Evolutionary conservation across 257 asterid species (phyloP), one percentile per base, ranked within the genome.

Genomic region (Primulina huaijiensis): DNA sequence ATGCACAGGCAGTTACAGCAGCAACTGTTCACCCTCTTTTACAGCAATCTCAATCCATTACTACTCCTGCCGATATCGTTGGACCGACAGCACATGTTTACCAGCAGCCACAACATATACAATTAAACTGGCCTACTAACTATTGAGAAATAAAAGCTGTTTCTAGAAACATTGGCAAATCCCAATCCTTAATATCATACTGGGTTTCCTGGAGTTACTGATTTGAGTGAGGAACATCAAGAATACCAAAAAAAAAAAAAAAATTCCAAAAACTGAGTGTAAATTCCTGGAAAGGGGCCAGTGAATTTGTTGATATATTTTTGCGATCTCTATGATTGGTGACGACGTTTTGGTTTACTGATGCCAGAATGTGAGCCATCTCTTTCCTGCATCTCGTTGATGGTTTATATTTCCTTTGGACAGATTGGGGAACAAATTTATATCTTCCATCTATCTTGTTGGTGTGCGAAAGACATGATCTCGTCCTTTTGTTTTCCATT

Each of bases 41-140:
- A 82, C 98, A 92, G 63, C 98, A 90, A 75, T 75, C 96, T 60
- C 98, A 90, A 73, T 81, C 96, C 73, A 81, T 90, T 62, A 79
- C 90, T 25, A 89, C 81, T 67, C 82, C 96, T 33, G 85, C 71
- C 31, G 97, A 92, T 70, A 85, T 92, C 92, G 97, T 73, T 43
- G 96, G 92, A 65, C 91, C 90, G 0, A 71, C 88, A 1, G 82
- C 78, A 67, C 83, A 55, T 66, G 82, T 84, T 67, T 90, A 90
- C 86, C 98, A 92, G 81, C 98, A 87, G 80, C 91, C 85, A 23
- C 98, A 92, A 81, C 98, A 86, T 46, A 69, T 92, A n/a, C 94
- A 92, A 52, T 80, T 84, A 34, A 92, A 87, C 79, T 87, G 97
- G 98, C 96, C 98, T 9, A 84, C 79, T 83, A 88, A 76, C 86